phyloP scores from a whole-genome alignment of 75 land plant species.

The Larix kaempferi region DNA sequence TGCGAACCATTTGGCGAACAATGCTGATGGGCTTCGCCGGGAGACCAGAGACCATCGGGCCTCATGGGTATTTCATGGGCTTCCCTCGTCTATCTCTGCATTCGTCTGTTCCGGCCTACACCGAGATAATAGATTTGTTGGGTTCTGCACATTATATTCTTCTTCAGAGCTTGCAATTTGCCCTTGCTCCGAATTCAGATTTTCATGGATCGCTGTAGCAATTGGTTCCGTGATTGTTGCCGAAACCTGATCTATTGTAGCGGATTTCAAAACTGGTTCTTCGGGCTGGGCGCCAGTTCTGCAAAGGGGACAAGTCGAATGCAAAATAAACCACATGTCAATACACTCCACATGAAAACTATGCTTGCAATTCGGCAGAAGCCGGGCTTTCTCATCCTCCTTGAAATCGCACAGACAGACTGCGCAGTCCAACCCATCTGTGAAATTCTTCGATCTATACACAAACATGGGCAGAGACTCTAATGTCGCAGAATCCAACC shows the following conservation, averaged over 20 bases:
- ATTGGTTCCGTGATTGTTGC: slow-evolving; percentile 36
- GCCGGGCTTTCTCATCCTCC: slow-evolving; percentile 37
- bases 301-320: slow-evolving; percentile 70
- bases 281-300: slow-evolving; percentile 11
- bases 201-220: not conserved
- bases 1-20: no score
- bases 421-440: slow-evolving; percentile 32
- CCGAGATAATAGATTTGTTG: no score
- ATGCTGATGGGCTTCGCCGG: no score
- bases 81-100: no score
- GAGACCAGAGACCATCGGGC: no score
- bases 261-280: not conserved
- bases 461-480: slow-evolving; percentile 48
- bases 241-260: not conserved
- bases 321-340: slow-evolving; percentile 57
- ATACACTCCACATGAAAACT: slow-evolving; percentile 60
- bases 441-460: slow-evolving; percentile 8
- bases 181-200: no score
- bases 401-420: slow-evolving; percentile 59
- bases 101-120: no score
- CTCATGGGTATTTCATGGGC: no score
- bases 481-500: slow-evolving; percentile 37
- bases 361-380: slow-evolving; percentile 53
- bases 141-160: no score
- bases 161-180: no score